These are phyloP conservation scores for Rostrohypoxylon terebratum DNA, from an alignment of 495 filamentous ascomycete species.

Conservation along the genomic window DNA sequence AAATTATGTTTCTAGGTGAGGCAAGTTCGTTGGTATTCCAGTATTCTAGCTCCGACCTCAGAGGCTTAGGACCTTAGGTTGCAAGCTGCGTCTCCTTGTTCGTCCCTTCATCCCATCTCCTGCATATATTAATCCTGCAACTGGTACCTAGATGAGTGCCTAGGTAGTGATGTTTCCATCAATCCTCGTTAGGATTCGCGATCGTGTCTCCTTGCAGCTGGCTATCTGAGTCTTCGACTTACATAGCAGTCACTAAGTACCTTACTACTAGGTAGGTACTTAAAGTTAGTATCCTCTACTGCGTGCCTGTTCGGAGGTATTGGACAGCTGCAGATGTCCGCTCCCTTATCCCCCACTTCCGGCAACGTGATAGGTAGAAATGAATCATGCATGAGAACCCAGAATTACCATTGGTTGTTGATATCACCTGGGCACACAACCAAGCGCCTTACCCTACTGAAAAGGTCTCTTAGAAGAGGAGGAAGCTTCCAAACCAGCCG, in stretches of 20 bases:
- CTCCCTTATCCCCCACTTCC: constrained; percentile 29
- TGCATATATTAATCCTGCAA: constrained; percentile 27
- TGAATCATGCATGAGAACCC: constrained; percentile 24
- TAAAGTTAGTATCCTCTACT: constrained; percentile 12
- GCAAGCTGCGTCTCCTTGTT: constrained; percentile 22
- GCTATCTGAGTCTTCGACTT: constrained; percentile 6
- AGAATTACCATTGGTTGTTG: constrained; percentile 38
- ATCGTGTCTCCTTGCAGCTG: constrained; percentile 28
- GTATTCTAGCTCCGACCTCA: constrained; percentile 15
- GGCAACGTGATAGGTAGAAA: constrained; percentile 43
- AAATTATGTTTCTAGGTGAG: constrained; percentile 22
- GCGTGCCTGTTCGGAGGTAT: constrained; percentile 34
- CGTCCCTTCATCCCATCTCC: constrained; percentile 35
- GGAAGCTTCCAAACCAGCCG: constrained; percentile 18
- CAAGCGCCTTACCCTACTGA: constrained; percentile 45
- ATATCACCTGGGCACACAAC: constrained; percentile 41
- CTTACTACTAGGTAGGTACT: constrained; percentile 5
- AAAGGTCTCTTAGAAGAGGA: constrained; percentile 18
- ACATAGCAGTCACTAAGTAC: constrained; percentile 18
- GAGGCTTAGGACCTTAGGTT: too few relatives aligned
- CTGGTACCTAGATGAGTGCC: constrained; percentile 26
- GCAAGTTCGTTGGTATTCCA: constrained; percentile 32
- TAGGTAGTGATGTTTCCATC: constrained; percentile 18
- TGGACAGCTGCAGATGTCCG: constrained; percentile 39
- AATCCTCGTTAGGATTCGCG: constrained; percentile 16